Evolutionary conservation across 202 grass and related monocot genomes (phyloP).

Genomic region (Panicum virgatum): DNA sequence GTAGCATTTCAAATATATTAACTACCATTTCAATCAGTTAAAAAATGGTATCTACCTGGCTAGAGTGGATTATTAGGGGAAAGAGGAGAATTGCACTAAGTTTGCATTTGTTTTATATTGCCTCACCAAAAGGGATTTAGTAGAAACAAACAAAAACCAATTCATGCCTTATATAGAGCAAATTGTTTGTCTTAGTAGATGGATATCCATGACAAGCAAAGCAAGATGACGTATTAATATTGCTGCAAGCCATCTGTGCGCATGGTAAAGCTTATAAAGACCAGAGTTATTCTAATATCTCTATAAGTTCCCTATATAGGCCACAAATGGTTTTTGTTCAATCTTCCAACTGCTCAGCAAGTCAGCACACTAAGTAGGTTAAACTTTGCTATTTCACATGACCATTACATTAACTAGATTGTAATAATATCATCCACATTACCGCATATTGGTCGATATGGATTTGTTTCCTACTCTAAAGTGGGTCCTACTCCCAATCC

Average conservation of each 20-base stretch:
- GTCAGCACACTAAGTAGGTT: conserved; percentile 11
- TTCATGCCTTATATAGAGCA: conserved; percentile 6
- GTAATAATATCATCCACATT: background rate
- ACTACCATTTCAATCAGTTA: background rate
- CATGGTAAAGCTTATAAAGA: background rate
- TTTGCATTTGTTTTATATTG: conserved; percentile 16
- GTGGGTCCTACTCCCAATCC: background rate
- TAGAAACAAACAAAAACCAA: background rate
- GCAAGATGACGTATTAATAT: background rate
- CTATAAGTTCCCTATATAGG: background rate
- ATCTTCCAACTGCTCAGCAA: background rate
- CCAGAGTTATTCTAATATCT: background rate
- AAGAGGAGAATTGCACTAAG: conserved; percentile 15
- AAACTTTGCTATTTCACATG: conserved; percentile 16
- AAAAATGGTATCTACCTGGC: background rate
- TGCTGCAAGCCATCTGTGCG: background rate
- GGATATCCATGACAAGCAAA: background rate
- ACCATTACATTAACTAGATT: background rate
- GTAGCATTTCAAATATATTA: conserved; percentile 4
- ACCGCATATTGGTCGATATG: background rate
- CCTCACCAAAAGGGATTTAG: conserved; percentile 3
- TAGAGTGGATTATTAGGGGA: background rate
- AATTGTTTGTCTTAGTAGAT: conserved; percentile 4
- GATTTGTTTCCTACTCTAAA: background rate
- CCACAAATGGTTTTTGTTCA: conserved; percentile 5